Evolutionary conservation across 805 yeast species (phyloP), one percentile per base, ranked within the genome.

Genomic region (Metschnikowia baotianmanensis): DNA sequence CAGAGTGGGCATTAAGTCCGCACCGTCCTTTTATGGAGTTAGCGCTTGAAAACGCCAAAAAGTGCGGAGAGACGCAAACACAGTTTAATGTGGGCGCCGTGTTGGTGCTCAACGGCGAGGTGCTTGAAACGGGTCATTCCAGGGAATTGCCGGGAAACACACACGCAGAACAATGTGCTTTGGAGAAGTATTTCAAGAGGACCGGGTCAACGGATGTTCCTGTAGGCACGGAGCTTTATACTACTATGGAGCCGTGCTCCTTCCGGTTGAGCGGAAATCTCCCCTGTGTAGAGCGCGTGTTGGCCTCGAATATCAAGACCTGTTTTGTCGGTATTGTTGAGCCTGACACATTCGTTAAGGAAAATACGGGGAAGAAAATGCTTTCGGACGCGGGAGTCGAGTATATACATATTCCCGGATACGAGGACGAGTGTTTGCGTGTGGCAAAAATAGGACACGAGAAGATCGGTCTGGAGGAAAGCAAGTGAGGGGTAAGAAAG

Each of bases 231-330:
- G 86, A 85, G 27, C 61, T 93, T 10, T 93, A 86, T 61, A 91
- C 98, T 0, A 88, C 97, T 0, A 93, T 93, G 98, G 99, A 93
- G 57, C 99, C 99, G 1, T 93, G 99, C 58, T 82, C 95, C 5
- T 76, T 77, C 42, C 72, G 99, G 39, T 67, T 91, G 24, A 88
- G 96, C 57, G 98, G 98, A 0, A 90, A 91, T 51, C 54, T 72
- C 37, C 96, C 99, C 0, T 93, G 99, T 62, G 81, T 80, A 2
- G 89, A 89, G 46, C 72, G 98, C 21, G 80, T 93, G 6, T 55
- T 90, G 36, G 71, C 65, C 4, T 60, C 78, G 0, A 50, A 56
- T 6, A 82, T 91, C 45, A 71, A 69, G 16, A 78, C 93, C 0
- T 90, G 90, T 19, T 88, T 84, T 65, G 96, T 91, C 5, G 99